Conservation (phyloP, 164 flowering plant species). For the Kingdonia uniflora region DNA sequence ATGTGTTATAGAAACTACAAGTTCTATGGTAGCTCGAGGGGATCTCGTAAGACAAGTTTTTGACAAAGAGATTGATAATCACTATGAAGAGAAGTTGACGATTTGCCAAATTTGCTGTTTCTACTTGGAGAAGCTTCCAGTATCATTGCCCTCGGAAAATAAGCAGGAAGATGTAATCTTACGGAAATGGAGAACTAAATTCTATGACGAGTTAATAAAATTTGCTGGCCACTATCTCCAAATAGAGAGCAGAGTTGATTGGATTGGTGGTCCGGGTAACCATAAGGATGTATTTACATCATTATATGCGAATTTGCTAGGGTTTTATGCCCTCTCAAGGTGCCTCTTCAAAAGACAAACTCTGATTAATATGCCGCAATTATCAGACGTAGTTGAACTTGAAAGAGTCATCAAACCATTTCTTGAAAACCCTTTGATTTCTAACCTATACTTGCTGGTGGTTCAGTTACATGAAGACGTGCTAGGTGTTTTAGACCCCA, state of each 20-base stretch:
- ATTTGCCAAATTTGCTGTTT: constrained; percentile 75
- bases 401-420: constrained; percentile 41
- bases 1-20: constrained; percentile 43
- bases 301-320: constrained; percentile 68
- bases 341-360: constrained; percentile 28
- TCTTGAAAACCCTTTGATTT: constrained; percentile 65
- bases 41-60: constrained; percentile 83
- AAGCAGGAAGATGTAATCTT: constrained; percentile 15
- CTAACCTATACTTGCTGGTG: constrained; percentile 46
- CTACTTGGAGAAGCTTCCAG: constrained; percentile 57
- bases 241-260: constrained; percentile 26
- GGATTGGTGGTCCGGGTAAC: constrained; percentile 91
- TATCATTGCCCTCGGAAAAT: constrained; percentile 20
- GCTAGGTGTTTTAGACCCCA: constrained; percentile 6
- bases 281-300: constrained; percentile 88
- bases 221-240: constrained; percentile 28
- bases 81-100: constrained; percentile 82
- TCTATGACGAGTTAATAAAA: constrained; percentile 38
- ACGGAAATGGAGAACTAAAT: constrained; percentile 47
- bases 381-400: constrained; percentile 41
- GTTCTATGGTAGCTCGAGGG: constrained; percentile 30
- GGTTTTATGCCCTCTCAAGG: constrained; percentile 57
- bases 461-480: constrained; percentile 37
- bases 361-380: constrained; percentile 17
- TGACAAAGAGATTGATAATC: constrained; percentile 96